These are phyloP conservation scores for Grigorovia transvaalensis DNA, from an alignment of 805 yeast species.

Conservation along the genomic window DNA sequence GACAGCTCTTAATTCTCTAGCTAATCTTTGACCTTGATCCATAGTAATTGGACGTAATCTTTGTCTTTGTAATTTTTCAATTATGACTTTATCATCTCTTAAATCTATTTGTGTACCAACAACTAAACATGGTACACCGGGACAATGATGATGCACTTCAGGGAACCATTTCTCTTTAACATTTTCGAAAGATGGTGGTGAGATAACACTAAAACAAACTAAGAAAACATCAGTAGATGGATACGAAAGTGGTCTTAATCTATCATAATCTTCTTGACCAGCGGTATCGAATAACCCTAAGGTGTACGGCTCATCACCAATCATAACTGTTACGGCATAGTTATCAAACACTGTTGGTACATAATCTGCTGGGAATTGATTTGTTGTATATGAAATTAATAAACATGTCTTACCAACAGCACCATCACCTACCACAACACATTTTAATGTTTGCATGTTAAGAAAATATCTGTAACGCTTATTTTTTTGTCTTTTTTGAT, in stretches of 20 bases:
- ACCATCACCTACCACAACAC: slow-evolving; percentile 99
- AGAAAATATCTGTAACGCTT: background rate
- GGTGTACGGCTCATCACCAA: slow-evolving; percentile 96
- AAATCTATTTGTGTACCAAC: slow-evolving; percentile 96
- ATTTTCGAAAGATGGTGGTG: slow-evolving; percentile 95
- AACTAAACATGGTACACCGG: slow-evolving; percentile 94
- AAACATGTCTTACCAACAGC: slow-evolving; percentile 98
- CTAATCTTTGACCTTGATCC: slow-evolving; percentile 85
- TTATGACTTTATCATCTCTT: slow-evolving; percentile 83
- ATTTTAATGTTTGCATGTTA: slow-evolving; percentile 53
- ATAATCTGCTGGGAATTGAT: slow-evolving; percentile 95
- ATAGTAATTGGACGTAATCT: slow-evolving; percentile 57
- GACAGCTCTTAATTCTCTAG: slow-evolving; percentile 89
- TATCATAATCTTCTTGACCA: slow-evolving; percentile 98
- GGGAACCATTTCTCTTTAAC: slow-evolving; percentile 99
- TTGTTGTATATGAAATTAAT: slow-evolving; percentile 89
- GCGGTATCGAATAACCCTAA: slow-evolving; percentile 97
- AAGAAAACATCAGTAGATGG: slow-evolving; percentile 96
- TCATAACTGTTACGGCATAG: slow-evolving; percentile 88
- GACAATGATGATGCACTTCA: slow-evolving; percentile 95
- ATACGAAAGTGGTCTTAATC: slow-evolving; percentile 90
- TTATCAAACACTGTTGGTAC: slow-evolving; percentile 98
- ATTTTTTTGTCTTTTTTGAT: no score
- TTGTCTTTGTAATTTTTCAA: slow-evolving; percentile 84
- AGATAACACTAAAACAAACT: slow-evolving; percentile 92